Percentiles rank a stretch among this genome's conserved stretches.
Evolutionary conservation across 23 red algal genomes (phyloP).

Genomic region (Pyropia haitanensis): DNA sequence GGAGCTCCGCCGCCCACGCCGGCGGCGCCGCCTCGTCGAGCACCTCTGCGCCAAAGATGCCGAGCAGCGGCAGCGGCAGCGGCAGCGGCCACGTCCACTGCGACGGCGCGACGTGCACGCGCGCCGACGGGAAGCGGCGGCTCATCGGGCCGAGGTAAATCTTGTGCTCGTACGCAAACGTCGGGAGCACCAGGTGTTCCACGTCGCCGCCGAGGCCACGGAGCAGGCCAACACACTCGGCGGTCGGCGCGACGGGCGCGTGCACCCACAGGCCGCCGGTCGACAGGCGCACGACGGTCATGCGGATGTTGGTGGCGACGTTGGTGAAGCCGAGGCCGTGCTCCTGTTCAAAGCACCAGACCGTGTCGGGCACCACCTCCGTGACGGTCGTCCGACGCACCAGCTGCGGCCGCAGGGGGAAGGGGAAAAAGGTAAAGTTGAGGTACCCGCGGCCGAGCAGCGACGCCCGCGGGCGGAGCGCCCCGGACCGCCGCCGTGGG

Average conservation of each 20-base stretch:
- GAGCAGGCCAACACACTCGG: background rate
- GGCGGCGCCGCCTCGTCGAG: background rate
- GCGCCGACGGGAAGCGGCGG: background rate
- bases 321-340: conserved; percentile 7
- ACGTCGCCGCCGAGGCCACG: background rate
- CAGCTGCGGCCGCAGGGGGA: conserved; percentile 8
- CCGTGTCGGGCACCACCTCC: conserved; percentile 4
- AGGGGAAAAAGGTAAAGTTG: conserved; percentile 7
- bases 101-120: background rate
- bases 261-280: conserved; percentile 6
- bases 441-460: background rate
- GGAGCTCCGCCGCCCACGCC: conserved; percentile 2
- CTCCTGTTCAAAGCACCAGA: conserved; percentile 15
- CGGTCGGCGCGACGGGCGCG: background rate
- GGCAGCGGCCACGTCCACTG: conserved; percentile 1
- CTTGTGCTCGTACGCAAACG: conserved; percentile 9
- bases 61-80: conserved; percentile 1
- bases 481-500: too few relatives aligned
- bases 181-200: background rate
- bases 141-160: background rate
- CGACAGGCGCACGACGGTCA: conserved; percentile 1
- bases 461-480: too few relatives aligned
- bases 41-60: background rate
- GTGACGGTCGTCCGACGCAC: background rate
- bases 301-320: conserved; percentile 3